phyloP scores from a whole-genome alignment of 2,329 filamentous ascomycete genomes.

The Pseudopithomyces chartarum region DNA sequence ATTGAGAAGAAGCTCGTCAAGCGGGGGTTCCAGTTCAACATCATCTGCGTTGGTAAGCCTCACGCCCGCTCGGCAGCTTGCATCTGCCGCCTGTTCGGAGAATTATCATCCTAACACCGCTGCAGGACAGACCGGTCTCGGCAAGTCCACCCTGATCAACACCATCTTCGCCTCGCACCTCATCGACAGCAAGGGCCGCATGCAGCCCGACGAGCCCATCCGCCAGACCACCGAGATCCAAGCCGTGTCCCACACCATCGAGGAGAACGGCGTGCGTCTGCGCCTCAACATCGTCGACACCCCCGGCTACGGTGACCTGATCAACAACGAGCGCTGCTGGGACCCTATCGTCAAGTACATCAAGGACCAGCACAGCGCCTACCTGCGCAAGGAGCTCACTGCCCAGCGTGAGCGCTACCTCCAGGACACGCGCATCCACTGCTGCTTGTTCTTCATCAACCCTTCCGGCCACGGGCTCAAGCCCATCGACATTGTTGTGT shows the following conservation, averaged over 20 bases:
- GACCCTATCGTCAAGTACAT: constrained; percentile 99
- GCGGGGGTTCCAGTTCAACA: constrained; percentile 99
- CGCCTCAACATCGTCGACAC: constrained; percentile 99
- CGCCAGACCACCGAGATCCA: constrained; percentile 98
- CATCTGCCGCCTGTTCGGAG: background rate
- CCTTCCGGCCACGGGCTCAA: constrained; percentile 97
- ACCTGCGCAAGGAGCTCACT: constrained; percentile 98
- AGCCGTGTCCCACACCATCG: constrained; percentile 96
- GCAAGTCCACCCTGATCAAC: constrained; percentile 99
- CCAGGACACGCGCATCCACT: constrained; percentile 98
- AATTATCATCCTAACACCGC: constrained; percentile 7
- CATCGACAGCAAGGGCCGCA: constrained; percentile 97
- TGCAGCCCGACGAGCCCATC: constrained; percentile 89
- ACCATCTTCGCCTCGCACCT: constrained; percentile 99
- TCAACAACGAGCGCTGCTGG: constrained; percentile 99
- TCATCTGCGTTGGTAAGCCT: constrained; percentile 95
- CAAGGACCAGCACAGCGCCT: constrained; percentile 99
- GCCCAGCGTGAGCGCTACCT: constrained; percentile 99
- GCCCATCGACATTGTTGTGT: constrained; percentile 98
- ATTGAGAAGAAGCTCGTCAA: constrained; percentile 99
- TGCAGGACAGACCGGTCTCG: constrained; percentile 93
- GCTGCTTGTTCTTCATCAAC: constrained; percentile 99
- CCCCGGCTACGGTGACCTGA: constrained; percentile 95
- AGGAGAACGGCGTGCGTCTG: constrained; percentile 98
- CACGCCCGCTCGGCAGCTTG: background rate